phyloP scores from a whole-genome alignment of 352 stramenopile genomes.

The Phytophthora syringae region DNA sequence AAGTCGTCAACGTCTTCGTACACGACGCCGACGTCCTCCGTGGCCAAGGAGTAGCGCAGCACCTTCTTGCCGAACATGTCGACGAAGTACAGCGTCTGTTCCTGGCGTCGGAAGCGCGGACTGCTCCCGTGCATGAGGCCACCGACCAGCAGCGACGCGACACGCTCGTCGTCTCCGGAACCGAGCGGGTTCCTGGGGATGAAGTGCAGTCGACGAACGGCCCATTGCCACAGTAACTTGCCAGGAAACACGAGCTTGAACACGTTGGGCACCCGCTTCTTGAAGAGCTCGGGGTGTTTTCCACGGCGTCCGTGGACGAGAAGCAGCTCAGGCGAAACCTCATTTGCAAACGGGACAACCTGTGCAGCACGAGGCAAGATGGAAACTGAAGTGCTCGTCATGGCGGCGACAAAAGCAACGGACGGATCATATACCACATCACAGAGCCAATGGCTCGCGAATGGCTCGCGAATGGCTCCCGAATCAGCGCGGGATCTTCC shows the following conservation, averaged over 20 bases:
- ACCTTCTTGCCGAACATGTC: slow-evolving; percentile 66
- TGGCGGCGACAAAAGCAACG: slow-evolving; percentile 8
- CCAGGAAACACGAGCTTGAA: slow-evolving; percentile 26
- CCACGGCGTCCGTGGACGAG: background rate
- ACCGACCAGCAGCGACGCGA: slow-evolving; percentile 38
- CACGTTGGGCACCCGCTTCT: slow-evolving; percentile 29
- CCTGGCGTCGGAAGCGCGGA: slow-evolving; percentile 57
- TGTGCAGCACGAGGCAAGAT: slow-evolving; percentile 15
- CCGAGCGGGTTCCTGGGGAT: slow-evolving; percentile 4
- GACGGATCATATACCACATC: slow-evolving; percentile 31
- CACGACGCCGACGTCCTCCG: slow-evolving; percentile 42
- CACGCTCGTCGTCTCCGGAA: slow-evolving; percentile 37
- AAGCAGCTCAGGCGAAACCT: slow-evolving; percentile 2
- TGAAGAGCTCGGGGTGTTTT: slow-evolving; percentile 28
- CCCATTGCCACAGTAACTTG: slow-evolving; percentile 36
- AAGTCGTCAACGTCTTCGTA: slow-evolving; percentile 54
- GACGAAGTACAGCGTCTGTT: slow-evolving; percentile 69
- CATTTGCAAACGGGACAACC: slow-evolving; percentile 1
- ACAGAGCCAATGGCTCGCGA: too few relatives aligned
- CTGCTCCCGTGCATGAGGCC: slow-evolving; percentile 62
- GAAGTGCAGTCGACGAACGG: slow-evolving; percentile 21
- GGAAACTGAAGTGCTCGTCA: slow-evolving; percentile 32
- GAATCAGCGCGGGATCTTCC: slow-evolving; percentile 17
- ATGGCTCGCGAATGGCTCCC: slow-evolving; percentile 6
- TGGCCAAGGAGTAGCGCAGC: slow-evolving; percentile 53